phyloP scores from a whole-genome alignment of 2,329 filamentous ascomycete genomes.

The Aspergillus arachidicola region DNA sequence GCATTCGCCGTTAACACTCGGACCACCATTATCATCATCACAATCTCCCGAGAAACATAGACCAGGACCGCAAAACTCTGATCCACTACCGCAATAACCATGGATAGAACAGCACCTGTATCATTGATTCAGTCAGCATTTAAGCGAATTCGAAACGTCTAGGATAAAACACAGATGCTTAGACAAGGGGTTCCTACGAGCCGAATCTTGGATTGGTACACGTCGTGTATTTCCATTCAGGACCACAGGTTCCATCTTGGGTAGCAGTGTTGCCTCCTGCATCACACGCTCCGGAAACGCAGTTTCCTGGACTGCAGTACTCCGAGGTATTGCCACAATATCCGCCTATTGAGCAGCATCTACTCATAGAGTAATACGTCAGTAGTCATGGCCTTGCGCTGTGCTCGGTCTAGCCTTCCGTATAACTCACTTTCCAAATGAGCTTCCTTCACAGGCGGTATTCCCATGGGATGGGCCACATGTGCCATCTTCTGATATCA shows the following conservation, averaged over 20 bases:
- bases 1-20: conserved; percentile 26
- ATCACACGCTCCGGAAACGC: conserved; percentile 6
- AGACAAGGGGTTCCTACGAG: conserved; percentile 7
- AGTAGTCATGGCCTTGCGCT: neutral
- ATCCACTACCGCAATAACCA: conserved; percentile 23
- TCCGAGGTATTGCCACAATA: neutral
- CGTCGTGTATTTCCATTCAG: conserved; percentile 8
- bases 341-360: conserved; percentile 8
- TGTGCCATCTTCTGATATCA: conserved; percentile 7
- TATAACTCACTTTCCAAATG: conserved; percentile 10
- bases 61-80: conserved; percentile 27
- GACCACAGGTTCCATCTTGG: conserved; percentile 4
- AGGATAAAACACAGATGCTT: neutral
- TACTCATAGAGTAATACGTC: conserved; percentile 4
- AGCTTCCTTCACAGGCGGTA: conserved; percentile 6
- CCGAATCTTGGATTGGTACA: conserved; percentile 10
- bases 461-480: conserved; percentile 8
- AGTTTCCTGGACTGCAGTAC: conserved; percentile 7
- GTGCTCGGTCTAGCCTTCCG: neutral
- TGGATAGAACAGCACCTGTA: conserved; percentile 15
- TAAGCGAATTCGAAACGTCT: neutral
- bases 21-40: conserved; percentile 27
- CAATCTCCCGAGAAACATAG: conserved; percentile 28
- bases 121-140: neutral
- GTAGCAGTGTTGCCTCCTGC: neutral